Evolutionary conservation across 495 filamentous ascomycete genomes (phyloP), one percentile per base, ranked within the genome.

Genomic region (Xanthoparmelia taractica): DNA sequence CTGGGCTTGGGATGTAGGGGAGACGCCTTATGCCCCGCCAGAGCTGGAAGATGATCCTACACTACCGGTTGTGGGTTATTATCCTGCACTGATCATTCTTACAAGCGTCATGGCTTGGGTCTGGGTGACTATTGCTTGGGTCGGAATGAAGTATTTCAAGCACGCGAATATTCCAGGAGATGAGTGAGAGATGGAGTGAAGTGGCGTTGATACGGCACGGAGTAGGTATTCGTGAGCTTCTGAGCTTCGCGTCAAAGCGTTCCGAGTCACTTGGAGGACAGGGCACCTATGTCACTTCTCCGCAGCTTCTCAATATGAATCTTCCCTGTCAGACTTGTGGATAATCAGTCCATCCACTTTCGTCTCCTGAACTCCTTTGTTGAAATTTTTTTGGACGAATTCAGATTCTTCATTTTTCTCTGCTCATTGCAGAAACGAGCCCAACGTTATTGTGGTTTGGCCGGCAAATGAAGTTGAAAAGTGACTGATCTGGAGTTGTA

Each of bases 1-100:
- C 73, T 98, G 94, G 94, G 93, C 94, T 0, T 97, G 94, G 94
- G 94, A 97, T 77, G 93, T 97, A 10, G 92, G 91, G n/a, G 91
- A 91, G 71, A 96, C 91, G 23, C 92, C 92, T 0, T 92, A 95
- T 71, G 92, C 92, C 60, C 92, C 94, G 41, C 89, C 91, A 8
- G 92, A 96, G 73, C 78, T 96, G 48, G 90, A 96, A 72, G 91
- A 96, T 76, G 92, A 97, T 77, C 86, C 88, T 4, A 96, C 92
- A 1, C 75, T 97, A 63, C 94, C 94, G 17, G 96, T 98, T 68
- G 88, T 94, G 8, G 94, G 94, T 1, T 98, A 98, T 72, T 98
- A 98, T 76, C 94, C 94, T 37, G 90, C 94, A 29, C 72, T 98
- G 71, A 89, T 96, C 57, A 91, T 97, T 64, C 74, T 97, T 63